Evolutionary conservation across 352 stramenopile species (phyloP).

Genomic region (Aphanomyces invadans): DNA sequence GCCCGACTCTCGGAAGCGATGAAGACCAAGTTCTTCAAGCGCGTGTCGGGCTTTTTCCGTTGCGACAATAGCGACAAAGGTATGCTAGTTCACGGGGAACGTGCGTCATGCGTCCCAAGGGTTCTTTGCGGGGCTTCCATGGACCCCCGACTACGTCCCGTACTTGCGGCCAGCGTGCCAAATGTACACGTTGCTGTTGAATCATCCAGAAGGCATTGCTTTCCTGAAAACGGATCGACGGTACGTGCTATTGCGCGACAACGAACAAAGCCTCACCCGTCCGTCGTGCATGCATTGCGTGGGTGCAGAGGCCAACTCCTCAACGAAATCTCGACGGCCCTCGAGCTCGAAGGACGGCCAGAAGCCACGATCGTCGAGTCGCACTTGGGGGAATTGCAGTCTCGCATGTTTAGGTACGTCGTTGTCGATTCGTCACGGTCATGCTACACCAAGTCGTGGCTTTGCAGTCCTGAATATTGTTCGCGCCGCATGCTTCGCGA

Average conservation of each 20-base stretch:
- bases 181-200: slow-evolving; percentile 84
- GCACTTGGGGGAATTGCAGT: slow-evolving; percentile 79
- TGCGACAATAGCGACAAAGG: slow-evolving; percentile 82
- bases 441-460: not conserved
- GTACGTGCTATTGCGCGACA: not conserved
- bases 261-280: too few species aligned
- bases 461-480: slow-evolving; percentile 53
- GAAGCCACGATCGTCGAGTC: slow-evolving; percentile 84
- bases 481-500: slow-evolving; percentile 82
- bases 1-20: slow-evolving; percentile 82
- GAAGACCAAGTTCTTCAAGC: slow-evolving; percentile 91
- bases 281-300: too few species aligned
- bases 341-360: slow-evolving; percentile 75
- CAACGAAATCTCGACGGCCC: slow-evolving; percentile 74
- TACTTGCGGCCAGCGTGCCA: slow-evolving; percentile 82
- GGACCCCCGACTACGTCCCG: slow-evolving; percentile 84
- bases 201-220: slow-evolving; percentile 75
- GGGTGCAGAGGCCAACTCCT: slow-evolving; percentile 55
- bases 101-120: slow-evolving; percentile 21
- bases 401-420: slow-evolving; percentile 68
- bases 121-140: slow-evolving; percentile 83
- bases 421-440: not conserved
- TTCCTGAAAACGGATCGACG: slow-evolving; percentile 84
- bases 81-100: not conserved
- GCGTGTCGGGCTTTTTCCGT: slow-evolving; percentile 85